Evolutionary conservation across 768 basidiomycete genomes (phyloP), one percentile per base, ranked within the genome.

Genomic region (Hemileccinum rubropunctum): DNA sequence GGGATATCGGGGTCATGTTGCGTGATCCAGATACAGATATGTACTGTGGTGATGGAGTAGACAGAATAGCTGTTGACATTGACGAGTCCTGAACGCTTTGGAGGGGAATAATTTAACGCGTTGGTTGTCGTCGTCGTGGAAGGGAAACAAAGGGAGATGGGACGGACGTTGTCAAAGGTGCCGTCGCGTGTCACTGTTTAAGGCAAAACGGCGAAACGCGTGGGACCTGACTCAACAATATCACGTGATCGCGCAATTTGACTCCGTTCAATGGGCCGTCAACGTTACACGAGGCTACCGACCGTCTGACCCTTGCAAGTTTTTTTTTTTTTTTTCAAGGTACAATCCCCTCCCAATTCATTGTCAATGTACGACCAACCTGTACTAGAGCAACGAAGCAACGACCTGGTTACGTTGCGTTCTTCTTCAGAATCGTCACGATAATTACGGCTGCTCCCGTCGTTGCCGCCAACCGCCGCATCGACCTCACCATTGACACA

Each of bases 41-140:
- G 56, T 68, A 71, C 57, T 72, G 71, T 46, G 63, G 50, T 41
- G 56, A 56, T 15, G 72, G 65, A 6, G 70, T 66, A 17, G 73
- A 61, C 36, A 68, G 13, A 43, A 67, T 40, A 18, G 53, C 56
- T 34, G 65, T 45, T 27, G 58, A 55, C 53, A 66, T 69, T 26
- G 47, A 60, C n/a, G n/a, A n/a, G n/a, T n/a, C n/a, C n/a, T n/a
- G n/a, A n/a, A n/a, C 55, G 54, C 28, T 42, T 35, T 45, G 6
- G 45, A 48, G 32, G 12, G 21, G 36, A 52, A 59, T 59, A 62
- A 56, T 21, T 56, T 53, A 45, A 11, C 42, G 59, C 55, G 45
- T 6, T 45, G 14, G 58, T 61, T 50, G 58, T 57, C 23, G 42
- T 58, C 42, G 61, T 54, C 50, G 64, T 54, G 26, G 53, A 15